These are phyloP conservation scores for Hippophae rhamnoides DNA, from an alignment of 306 rosid genomes.

Conservation along the genomic window DNA sequence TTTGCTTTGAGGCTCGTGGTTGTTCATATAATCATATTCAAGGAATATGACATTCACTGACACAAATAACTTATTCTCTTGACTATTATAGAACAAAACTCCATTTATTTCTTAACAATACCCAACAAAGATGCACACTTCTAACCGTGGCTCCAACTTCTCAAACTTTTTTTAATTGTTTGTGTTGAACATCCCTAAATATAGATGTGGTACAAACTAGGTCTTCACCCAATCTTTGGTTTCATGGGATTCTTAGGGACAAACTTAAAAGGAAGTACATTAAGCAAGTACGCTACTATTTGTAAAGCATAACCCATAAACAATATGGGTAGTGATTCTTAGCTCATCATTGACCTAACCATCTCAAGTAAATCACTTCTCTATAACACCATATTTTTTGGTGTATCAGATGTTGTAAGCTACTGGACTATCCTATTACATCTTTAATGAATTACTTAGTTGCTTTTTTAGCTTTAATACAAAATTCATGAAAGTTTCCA, in stretches of 20 bases:
- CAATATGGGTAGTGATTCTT: neutral
- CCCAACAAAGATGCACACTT: neutral
- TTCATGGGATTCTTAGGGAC: neutral
- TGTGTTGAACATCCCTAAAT: neutral
- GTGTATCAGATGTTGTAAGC: no score
- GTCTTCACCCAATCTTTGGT: neutral
- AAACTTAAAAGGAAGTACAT: neutral
- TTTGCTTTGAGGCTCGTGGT: neutral
- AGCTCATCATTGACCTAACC: no score
- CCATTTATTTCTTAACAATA: neutral
- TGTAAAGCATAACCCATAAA: neutral
- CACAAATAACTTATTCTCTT: neutral
- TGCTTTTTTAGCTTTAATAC: neutral
- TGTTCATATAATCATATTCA: neutral
- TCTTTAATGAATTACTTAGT: neutral
- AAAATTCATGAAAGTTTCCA: neutral
- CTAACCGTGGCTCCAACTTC: neutral
- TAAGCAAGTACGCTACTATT: neutral
- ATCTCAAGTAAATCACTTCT: no score
- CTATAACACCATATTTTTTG: no score
- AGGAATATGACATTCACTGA: neutral
- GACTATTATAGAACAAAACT: neutral
- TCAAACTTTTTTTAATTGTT: neutral
- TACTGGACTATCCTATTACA: no score
- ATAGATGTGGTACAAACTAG: neutral